These are phyloP conservation scores for Xylaria cubensis DNA, from an alignment of 495 filamentous ascomycete genomes.

Conservation along the genomic window DNA sequence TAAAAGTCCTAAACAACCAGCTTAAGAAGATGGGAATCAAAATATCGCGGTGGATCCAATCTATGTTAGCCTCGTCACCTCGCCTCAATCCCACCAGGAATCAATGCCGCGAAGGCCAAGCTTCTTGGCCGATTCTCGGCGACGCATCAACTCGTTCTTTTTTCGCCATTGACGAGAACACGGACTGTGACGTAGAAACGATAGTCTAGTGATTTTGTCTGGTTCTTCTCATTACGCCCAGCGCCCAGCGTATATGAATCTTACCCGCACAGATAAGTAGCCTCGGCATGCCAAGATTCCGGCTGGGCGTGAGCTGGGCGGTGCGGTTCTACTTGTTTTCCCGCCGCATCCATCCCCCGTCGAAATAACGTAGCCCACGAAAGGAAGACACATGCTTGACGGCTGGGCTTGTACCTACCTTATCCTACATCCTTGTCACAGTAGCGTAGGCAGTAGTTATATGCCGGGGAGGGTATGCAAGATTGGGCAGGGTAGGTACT, in stretches of 20 bases:
- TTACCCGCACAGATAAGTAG: slow-evolving; percentile 2
- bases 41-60: background rate
- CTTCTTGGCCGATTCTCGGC: slow-evolving; percentile 23
- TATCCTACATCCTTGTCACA: slow-evolving; percentile 5
- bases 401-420: slow-evolving; percentile 15
- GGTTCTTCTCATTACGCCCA: slow-evolving; percentile 16
- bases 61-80: slow-evolving; percentile 8
- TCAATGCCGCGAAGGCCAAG: slow-evolving; percentile 24
- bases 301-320: slow-evolving; percentile 14
- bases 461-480: slow-evolving; percentile 22
- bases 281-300: slow-evolving; percentile 14
- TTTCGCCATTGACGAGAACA: background rate
- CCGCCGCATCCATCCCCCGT: slow-evolving; percentile 10
- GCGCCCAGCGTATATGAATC: slow-evolving; percentile 4
- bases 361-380: slow-evolving; percentile 7
- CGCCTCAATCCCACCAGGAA: background rate
- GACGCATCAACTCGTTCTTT: background rate
- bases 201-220: background rate
- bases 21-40: background rate
- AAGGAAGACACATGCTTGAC: background rate
- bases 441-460: slow-evolving; percentile 3
- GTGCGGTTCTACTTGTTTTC: background rate
- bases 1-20: background rate
- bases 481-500: slow-evolving; percentile 16
- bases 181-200: background rate